These are phyloP conservation scores for Penicillium sp. DNA, from an alignment of 2,329 filamentous ascomycete species.

Conservation along the genomic window DNA sequence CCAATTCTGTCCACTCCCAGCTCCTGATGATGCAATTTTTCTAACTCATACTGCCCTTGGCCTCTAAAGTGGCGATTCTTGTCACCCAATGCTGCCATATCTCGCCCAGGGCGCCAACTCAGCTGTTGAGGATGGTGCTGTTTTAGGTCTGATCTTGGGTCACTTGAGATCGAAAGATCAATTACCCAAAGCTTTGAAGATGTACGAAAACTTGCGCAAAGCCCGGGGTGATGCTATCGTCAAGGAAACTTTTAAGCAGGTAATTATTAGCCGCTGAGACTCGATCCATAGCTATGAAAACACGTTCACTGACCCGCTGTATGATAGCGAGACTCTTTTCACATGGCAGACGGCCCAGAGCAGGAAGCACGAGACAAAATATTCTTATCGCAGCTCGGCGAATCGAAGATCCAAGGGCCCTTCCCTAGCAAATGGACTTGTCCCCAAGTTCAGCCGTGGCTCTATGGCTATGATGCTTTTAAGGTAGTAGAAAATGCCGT, in stretches of 20 bases:
- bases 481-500: slow-evolving; percentile 51
- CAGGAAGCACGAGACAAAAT: slow-evolving; percentile 58
- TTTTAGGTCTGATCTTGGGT: slow-evolving; percentile 59
- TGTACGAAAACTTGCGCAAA: not conserved
- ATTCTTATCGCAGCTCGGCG: slow-evolving; percentile 57
- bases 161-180: slow-evolving; percentile 46
- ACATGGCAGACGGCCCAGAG: slow-evolving; percentile 55
- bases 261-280: slow-evolving; percentile 2
- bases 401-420: slow-evolving; percentile 47
- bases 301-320: not conserved
- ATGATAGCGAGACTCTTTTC: slow-evolving; percentile 50
- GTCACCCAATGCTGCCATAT: slow-evolving; percentile 64
- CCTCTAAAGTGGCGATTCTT: slow-evolving; percentile 52
- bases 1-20: not conserved
- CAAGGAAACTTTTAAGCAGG: slow-evolving; percentile 58
- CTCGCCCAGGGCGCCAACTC: slow-evolving; percentile 67
- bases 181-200: slow-evolving; percentile 48
- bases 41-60: not conserved
- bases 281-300: not conserved
- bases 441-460: slow-evolving; percentile 60
- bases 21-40: not conserved
- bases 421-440: slow-evolving; percentile 66
- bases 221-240: slow-evolving; percentile 51
- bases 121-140: slow-evolving; percentile 66
- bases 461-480: slow-evolving; percentile 64